Evolutionary conservation across 2,329 filamentous ascomycete species (phyloP), one percentile per base, ranked within the genome.

Genomic region (Dothiorella sarmentorum): DNA sequence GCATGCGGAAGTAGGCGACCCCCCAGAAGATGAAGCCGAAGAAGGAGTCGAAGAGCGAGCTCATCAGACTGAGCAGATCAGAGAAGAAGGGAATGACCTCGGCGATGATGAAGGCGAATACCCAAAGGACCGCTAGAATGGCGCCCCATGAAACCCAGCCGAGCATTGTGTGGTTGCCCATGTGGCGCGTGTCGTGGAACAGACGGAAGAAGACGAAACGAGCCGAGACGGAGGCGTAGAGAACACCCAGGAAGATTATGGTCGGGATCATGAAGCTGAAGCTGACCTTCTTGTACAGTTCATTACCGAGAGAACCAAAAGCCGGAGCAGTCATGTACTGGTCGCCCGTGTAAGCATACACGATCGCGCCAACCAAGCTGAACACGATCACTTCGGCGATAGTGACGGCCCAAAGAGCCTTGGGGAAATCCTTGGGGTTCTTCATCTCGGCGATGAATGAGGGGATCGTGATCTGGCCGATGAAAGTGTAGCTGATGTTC

Each of bases 201-300:
- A 94, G 70, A 63, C 90, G 89, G 82, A 96, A 95, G 78, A 96
- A 96, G 67, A 97, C 78, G 76, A 97, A 96, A 27, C 92, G 88
- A 0, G 89, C 88, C 3, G 90, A 92, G 1, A 97, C 90, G 0
- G 90, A 94, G 13, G 92, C 91, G 70, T 97, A 97, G 17, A 97
- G 75, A 0, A 95, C 90, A 7, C 92, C 92, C 4, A 97, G 76
- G 78, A 97, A 97, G 69, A 97, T 91, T 63, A 97, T 82, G 0
- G 92, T 97, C 0, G 92, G 92, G 29, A 97, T 88, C 91, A 96
- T 96, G 78, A 97, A 96, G 11, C 88, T 91, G 74, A 96, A 97
- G 0, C 90, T 84, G 2, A 94, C 82, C 77, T 96, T 96, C 77
- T 94, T 91, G 76, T 87, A 94, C 2, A 87, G 63, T 18, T 83